Evolutionary conservation across 305 asterid species (phyloP).

Genomic region (Fraxinus greggii): DNA sequence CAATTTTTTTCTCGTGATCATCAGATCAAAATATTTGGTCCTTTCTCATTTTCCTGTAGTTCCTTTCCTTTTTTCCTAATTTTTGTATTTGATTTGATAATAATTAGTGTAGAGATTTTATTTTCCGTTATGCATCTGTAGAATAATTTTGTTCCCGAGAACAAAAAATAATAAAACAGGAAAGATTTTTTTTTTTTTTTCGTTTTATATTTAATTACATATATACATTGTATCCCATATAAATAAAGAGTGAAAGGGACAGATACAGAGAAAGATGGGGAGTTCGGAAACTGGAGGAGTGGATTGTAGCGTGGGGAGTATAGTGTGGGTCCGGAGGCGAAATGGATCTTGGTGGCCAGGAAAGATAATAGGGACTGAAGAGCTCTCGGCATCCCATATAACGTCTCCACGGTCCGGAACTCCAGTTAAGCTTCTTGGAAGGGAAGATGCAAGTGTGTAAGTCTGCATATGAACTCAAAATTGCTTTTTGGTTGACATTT

Average conservation of each 20-base stretch:
- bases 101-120: neutral
- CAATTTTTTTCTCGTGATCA: constrained; percentile 22
- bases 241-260: constrained; percentile 13
- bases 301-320: constrained; percentile 88
- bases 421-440: constrained; percentile 96
- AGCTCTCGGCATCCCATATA: constrained; percentile 70
- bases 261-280: constrained; percentile 41
- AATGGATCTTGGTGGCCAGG: constrained; percentile 99
- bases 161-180: constrained; percentile 19
- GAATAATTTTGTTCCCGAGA: neutral
- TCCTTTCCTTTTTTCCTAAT: constrained; percentile 13
- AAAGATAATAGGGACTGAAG: constrained; percentile 83
- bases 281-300: constrained; percentile 69
- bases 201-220: constrained; percentile 22
- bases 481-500: constrained; percentile 1
- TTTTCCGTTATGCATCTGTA: neutral
- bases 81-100: neutral
- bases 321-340: constrained; percentile 95
- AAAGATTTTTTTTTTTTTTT: constrained; percentile 16
- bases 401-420: constrained; percentile 98
- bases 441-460: constrained; percentile 99
- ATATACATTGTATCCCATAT: constrained; percentile 27
- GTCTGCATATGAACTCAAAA: constrained; percentile 27
- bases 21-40: constrained; percentile 23
- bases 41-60: constrained; percentile 27